Percentiles rank a stretch among this genome's conserved stretches.
Evolutionary conservation across 768 basidiomycete genomes (phyloP).

Genomic region (Candolleomyces eurysporus): DNA sequence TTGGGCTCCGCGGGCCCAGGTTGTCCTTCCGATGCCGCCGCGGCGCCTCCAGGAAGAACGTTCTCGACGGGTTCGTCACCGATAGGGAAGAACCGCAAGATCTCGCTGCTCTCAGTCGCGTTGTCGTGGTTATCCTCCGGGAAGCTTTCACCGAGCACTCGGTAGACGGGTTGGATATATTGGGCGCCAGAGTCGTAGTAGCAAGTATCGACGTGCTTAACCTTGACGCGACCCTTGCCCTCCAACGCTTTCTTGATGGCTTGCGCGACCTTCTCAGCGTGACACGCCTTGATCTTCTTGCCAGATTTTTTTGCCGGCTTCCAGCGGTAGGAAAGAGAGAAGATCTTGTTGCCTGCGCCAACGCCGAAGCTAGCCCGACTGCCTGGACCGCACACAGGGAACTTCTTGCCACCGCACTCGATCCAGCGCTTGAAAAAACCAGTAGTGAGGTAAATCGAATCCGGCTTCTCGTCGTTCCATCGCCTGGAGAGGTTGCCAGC

Average conservation of each 20-base stretch:
- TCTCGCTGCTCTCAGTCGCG: not conserved
- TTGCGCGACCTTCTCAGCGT: not conserved
- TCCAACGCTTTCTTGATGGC: constrained; percentile 3
- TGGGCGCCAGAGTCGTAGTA: constrained; percentile 6
- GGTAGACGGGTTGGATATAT: constrained; percentile 11
- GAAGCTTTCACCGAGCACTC: not conserved
- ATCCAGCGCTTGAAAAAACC: no score
- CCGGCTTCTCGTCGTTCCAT: no score
- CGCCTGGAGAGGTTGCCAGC: no score
- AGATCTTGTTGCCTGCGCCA: no score
- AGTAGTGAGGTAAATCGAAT: no score
- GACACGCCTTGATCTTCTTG: not conserved
- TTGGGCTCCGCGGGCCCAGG: not conserved
- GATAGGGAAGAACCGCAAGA: not conserved
- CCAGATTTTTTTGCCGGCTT: not conserved
- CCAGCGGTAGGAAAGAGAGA: no score
- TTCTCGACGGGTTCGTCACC: not conserved
- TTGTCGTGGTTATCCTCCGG: not conserved
- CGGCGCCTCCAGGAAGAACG: not conserved
- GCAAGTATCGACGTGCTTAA: constrained; percentile 7
- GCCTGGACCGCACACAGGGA: no score
- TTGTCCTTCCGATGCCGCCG: not conserved
- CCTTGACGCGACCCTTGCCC: not conserved
- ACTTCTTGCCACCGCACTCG: no score
- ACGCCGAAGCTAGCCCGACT: no score